Percentiles rank a stretch among this genome's conserved stretches.
Conservation (phyloP, 1,139 yeast species). For the Candida neerlandica region DNA sequence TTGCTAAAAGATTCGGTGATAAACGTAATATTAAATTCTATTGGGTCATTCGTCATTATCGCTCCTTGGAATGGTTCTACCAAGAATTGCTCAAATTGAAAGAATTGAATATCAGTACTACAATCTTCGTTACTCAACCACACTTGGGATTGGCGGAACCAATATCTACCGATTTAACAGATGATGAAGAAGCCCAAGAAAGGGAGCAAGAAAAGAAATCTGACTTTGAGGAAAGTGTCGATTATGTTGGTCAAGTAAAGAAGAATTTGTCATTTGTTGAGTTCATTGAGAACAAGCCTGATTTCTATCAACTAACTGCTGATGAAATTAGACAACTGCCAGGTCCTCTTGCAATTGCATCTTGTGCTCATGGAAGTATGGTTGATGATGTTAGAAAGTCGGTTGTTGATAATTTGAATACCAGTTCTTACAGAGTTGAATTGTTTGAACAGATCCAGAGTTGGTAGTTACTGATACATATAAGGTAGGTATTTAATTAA, state of each 20-base stretch:
- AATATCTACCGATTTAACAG: conserved; percentile 14
- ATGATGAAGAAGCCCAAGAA: conserved; percentile 21
- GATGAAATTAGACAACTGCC: conserved; percentile 31
- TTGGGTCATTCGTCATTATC: conserved; percentile 43
- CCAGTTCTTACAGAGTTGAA: conserved; percentile 37
- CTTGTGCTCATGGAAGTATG: conserved; percentile 48
- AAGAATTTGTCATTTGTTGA: conserved; percentile 25
- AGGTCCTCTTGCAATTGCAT: conserved; percentile 39
- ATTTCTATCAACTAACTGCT: conserved; percentile 35
- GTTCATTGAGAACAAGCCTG: conserved; percentile 46
- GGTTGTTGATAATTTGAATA: conserved; percentile 31
- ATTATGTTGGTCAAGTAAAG: conserved; percentile 21
- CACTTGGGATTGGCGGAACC: conserved; percentile 17
- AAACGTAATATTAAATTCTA: conserved; percentile 25
- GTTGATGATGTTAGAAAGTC: conserved; percentile 42
- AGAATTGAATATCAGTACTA: conserved; percentile 26
- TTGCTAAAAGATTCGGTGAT: conserved; percentile 20
- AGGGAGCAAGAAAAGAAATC: conserved; percentile 16
- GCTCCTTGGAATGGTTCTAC: conserved; percentile 54
- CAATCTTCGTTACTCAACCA: conserved; percentile 44
- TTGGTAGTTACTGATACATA: not conserved
- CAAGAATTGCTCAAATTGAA: conserved; percentile 40
- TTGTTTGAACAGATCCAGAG: conserved; percentile 44
- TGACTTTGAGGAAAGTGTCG: conserved; percentile 19
- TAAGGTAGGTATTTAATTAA: not conserved